phyloP scores from a whole-genome alignment of 371 early-diverging fungal genomes.

The Syncephalastrum monosporum region DNA sequence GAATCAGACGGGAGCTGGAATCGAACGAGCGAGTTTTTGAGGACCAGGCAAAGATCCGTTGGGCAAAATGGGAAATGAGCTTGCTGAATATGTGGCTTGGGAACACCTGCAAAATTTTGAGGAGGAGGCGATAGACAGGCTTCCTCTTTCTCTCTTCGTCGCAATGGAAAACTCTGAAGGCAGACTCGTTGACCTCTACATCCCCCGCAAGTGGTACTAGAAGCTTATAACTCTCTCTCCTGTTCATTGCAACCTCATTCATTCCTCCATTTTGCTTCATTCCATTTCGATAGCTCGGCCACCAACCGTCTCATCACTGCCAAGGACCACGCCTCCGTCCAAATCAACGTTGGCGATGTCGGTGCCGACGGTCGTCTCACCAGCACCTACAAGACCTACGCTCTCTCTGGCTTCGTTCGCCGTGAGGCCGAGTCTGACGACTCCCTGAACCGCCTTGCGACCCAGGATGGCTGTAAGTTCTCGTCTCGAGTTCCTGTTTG shows the following conservation, averaged over 20 bases:
- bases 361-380: slow-evolving; percentile 83
- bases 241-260: slow-evolving; percentile 15
- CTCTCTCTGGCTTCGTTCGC: slow-evolving; percentile 87
- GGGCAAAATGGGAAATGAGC: no score
- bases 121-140: no score
- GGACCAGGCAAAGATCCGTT: no score
- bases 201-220: slow-evolving; percentile 91
- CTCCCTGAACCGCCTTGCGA: slow-evolving; percentile 94
- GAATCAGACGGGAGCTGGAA: neutral
- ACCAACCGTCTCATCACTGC: slow-evolving; percentile 55
- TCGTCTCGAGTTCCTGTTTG: no score
- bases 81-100: no score
- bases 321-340: slow-evolving; percentile 98
- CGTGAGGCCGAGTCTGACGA: slow-evolving; percentile 94
- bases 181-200: slow-evolving; percentile 87
- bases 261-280: no score
- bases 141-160: no score
- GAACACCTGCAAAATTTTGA: no score
- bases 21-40: neutral
- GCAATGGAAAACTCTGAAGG: slow-evolving; percentile 72
- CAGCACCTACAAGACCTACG: slow-evolving; percentile 84
- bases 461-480: slow-evolving; percentile 78
- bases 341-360: slow-evolving; percentile 96
- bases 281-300: slow-evolving; percentile 33
- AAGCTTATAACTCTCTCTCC: no score